Base-by-base conservation (phyloP, 192 early-diverging fungal genomes). In the Mortierella alpina region DNA sequence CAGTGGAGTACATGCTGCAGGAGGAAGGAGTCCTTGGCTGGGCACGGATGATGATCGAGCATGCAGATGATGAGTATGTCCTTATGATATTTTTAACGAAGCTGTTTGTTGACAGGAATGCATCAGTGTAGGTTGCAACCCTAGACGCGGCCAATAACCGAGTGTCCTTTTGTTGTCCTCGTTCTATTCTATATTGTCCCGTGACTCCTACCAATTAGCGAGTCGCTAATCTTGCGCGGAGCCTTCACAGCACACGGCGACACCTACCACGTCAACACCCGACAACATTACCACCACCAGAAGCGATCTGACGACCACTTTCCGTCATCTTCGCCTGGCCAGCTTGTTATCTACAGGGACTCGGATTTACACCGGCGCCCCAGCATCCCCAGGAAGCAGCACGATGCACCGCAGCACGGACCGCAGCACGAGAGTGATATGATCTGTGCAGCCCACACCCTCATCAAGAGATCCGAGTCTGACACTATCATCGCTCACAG, bases 31-130 rank as follows among this genome's bases (percentile, higher is more conserved):
- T 73, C 39, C 48, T 66, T 15, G 72, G 72, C 44, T 73, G 72
- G 72, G 72, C 72, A 11, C 22, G 72, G 18, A 73, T 73, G 72
- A 73, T 66, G 72, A 59, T 73, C 55, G 72, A 66, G 18, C 72
- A 73, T 11, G 72, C 65, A 6, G 54, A 64, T 5, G 50, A 49
- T 18, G 47, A 65, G 72, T 73, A 73, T 59, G 72, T 49, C 6
- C 22, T 8, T 23, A 10, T 47, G 17, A 39, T 22, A 9, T 39
- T 50, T 58, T n/a, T 39, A 49, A 15, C 17, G 39, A 41, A 41
- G 6, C 17, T 53, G 52, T 31, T 62, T 47, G 44, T 61, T 11
- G 44, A 40, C 39, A 41, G 2, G 7, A 39, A 15, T 41, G 42
- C 44, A 9, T 1, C 31, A 31, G 31, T 31, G 31, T 3, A 31